Conservation (phyloP, 768 basidiomycete genomes). For the Tylopilus sp. region DNA sequence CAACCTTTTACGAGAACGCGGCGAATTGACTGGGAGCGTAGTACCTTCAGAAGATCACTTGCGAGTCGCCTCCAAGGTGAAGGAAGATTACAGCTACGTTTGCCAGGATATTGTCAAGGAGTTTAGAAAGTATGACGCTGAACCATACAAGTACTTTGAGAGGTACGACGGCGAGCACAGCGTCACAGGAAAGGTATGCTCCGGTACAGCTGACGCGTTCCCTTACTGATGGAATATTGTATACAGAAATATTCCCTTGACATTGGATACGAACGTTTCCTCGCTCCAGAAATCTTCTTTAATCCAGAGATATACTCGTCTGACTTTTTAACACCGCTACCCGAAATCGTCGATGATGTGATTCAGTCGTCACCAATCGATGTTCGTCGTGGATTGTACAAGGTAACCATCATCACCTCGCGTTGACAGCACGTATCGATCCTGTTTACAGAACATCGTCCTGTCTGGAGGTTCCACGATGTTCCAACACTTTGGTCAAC, state of each 20-base stretch:
- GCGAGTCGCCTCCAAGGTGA: constrained; percentile 87
- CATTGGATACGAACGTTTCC: constrained; percentile 97
- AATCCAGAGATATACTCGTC: constrained; percentile 99
- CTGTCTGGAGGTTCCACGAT: constrained; percentile 38
- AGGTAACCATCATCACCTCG: constrained; percentile 45
- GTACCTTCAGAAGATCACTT: constrained; percentile 96
- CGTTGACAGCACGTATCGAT: background rate
- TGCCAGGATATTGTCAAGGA: constrained; percentile 99
- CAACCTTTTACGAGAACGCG: constrained; percentile 92
- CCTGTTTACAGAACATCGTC: constrained; percentile 79
- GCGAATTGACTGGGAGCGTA: constrained; percentile 72
- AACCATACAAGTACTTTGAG: constrained; percentile 93
- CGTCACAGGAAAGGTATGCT: constrained; percentile 82
- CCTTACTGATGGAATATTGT: constrained; percentile 5
- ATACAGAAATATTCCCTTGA: constrained; percentile 88
- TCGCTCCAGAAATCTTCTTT: constrained; percentile 99
- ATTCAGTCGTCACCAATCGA: background rate
- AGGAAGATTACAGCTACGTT: constrained; percentile 97
- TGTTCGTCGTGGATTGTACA: constrained; percentile 77
- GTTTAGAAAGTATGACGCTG: constrained; percentile 96
- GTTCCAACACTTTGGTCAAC: constrained; percentile 89
- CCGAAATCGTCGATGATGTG: constrained; percentile 53
- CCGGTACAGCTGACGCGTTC: background rate
- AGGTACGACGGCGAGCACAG: constrained; percentile 91
- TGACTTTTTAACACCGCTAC: constrained; percentile 95